Percentiles rank a stretch among this genome's conserved stretches.
Conservation (phyloP, 805 yeast genomes). For the Myxozyma lipomycoides region DNA sequence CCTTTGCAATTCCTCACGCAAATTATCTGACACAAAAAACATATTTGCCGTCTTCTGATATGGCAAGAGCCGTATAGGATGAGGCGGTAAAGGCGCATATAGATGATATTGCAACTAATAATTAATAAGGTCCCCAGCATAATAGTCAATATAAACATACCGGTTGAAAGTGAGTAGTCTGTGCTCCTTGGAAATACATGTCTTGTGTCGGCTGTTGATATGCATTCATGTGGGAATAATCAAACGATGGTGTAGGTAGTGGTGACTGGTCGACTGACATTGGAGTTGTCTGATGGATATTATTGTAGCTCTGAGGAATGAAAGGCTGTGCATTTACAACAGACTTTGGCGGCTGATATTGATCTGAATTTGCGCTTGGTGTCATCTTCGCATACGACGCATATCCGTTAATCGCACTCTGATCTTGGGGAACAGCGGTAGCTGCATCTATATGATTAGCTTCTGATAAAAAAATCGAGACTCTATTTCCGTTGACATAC, state of each 20-base stretch:
- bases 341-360: too few species aligned
- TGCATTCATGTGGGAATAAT: constrained; percentile 8
- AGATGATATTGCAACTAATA: constrained; percentile 65
- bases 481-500: too few species aligned
- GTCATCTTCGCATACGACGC: too few species aligned
- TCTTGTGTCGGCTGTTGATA: constrained; percentile 13
- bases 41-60: constrained; percentile 67
- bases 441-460: too few species aligned
- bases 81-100: constrained; percentile 86
- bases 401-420: too few species aligned
- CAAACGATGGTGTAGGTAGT: constrained; percentile 10
- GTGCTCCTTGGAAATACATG: constrained; percentile 33
- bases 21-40: constrained; percentile 66
- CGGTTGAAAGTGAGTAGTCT: constrained; percentile 29
- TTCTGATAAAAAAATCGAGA: too few species aligned
- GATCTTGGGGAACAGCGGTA: too few species aligned
- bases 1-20: constrained; percentile 66
- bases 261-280: constrained; percentile 8
- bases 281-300: not conserved
- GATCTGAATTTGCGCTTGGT: too few species aligned
- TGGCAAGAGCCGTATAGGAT: constrained; percentile 56
- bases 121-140: not conserved
- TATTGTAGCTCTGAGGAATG: not conserved
- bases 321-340: not conserved
- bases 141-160: constrained; percentile 12